Evolutionary conservation across 2,329 filamentous ascomycete genomes (phyloP).

Genomic region (Curvularia spicifera): DNA sequence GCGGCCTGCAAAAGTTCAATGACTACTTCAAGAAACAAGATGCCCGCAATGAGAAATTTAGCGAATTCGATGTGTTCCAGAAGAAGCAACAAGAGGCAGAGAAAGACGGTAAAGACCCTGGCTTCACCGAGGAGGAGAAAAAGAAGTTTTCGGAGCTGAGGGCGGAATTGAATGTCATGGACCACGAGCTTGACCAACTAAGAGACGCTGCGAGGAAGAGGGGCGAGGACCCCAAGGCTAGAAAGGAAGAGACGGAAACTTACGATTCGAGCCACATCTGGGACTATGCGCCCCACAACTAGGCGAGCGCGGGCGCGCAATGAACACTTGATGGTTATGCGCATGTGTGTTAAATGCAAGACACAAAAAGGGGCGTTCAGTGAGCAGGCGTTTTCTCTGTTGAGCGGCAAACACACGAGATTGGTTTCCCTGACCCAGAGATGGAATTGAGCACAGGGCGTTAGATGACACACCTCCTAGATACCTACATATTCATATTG

Average conservation of each 20-base stretch:
- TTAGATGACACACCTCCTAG: slow-evolving; percentile 1
- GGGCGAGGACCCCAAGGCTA: slow-evolving; percentile 40
- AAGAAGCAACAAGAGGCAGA: slow-evolving; percentile 47
- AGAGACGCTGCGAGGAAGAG: slow-evolving; percentile 43
- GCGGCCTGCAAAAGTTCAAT: slow-evolving; percentile 56
- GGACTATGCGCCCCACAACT: slow-evolving; percentile 44
- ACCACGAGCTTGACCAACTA: slow-evolving; percentile 36
- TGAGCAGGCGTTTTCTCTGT: slow-evolving; percentile 21
- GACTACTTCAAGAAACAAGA: slow-evolving; percentile 57
- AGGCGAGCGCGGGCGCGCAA: slow-evolving; percentile 5
- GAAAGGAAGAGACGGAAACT: slow-evolving; percentile 44
- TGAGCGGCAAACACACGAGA: not conserved
- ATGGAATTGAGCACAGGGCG: not conserved
- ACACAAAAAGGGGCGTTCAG: slow-evolving; percentile 10
- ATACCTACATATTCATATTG: slow-evolving; percentile 1
- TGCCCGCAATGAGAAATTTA: slow-evolving; percentile 50
- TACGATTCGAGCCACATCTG: slow-evolving; percentile 45
- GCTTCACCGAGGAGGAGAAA: slow-evolving; percentile 31
- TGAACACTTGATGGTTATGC: not conserved
- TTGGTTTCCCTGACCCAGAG: not conserved
- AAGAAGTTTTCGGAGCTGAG: slow-evolving; percentile 31
- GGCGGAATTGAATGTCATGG: slow-evolving; percentile 30
- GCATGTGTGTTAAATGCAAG: not conserved
- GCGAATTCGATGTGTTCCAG: slow-evolving; percentile 50
- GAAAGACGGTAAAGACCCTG: slow-evolving; percentile 33